These are phyloP conservation scores for Hypoxylon lienhwacheense DNA, from an alignment of 495 filamentous ascomycete genomes.

Conservation along the genomic window DNA sequence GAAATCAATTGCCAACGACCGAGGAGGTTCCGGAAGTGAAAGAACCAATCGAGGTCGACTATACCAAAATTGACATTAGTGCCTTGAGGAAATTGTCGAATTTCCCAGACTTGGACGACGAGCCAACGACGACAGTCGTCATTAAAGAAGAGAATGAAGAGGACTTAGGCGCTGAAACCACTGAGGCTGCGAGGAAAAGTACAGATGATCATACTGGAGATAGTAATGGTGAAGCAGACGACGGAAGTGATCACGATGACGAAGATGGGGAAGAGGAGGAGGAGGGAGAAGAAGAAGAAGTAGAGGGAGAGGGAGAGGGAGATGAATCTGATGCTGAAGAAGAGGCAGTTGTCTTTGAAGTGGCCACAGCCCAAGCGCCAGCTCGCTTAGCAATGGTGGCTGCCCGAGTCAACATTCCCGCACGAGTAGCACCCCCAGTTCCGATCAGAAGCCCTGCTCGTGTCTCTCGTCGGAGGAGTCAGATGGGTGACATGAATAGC, in stretches of 20 bases:
- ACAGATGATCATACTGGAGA: slow-evolving; percentile 5
- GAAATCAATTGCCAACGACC: slow-evolving; percentile 38
- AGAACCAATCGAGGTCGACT: slow-evolving; percentile 55
- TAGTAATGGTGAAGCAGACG: slow-evolving; percentile 10
- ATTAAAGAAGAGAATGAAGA: slow-evolving; percentile 30
- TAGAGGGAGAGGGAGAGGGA: slow-evolving; percentile 50
- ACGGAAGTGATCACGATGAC: slow-evolving; percentile 36
- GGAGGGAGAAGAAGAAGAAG: slow-evolving; percentile 42
- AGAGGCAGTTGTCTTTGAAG: slow-evolving; percentile 56
- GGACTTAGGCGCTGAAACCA: slow-evolving; percentile 39
- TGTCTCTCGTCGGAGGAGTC: slow-evolving; percentile 45
- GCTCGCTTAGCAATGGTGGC: slow-evolving; percentile 56
- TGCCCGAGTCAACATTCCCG: slow-evolving; percentile 67
- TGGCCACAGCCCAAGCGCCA: slow-evolving; percentile 51
- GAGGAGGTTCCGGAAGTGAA: slow-evolving; percentile 44
- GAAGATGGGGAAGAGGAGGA: slow-evolving; percentile 50
- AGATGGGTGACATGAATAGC: slow-evolving; percentile 32
- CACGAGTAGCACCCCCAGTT: slow-evolving; percentile 65
- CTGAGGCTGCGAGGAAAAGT: slow-evolving; percentile 1
- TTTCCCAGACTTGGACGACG: slow-evolving; percentile 35
- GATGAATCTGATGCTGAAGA: slow-evolving; percentile 51
- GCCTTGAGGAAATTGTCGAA: slow-evolving; percentile 42
- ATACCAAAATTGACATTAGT: slow-evolving; percentile 56
- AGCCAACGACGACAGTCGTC: slow-evolving; percentile 19
- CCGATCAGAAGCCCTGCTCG: slow-evolving; percentile 63